These are phyloP conservation scores for Silene uniflora DNA, from an alignment of 148 eudicot genomes.

Conservation along the genomic window DNA sequence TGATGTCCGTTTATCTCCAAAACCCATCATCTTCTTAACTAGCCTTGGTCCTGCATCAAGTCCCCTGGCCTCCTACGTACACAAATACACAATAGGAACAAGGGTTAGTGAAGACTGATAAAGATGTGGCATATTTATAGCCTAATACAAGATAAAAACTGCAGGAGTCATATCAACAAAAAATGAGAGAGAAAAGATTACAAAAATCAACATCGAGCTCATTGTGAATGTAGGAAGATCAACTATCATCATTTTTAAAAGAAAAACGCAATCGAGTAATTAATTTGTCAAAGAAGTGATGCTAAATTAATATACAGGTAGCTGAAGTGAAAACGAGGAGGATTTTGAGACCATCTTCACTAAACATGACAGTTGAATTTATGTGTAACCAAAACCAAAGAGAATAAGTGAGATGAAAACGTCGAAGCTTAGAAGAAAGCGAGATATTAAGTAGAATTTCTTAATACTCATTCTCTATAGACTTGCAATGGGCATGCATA, in stretches of 20 bases:
- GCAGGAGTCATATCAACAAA: not conserved
- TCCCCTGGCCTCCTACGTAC: conserved; percentile 82
- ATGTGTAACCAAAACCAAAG: not conserved
- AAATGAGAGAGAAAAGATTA: not conserved
- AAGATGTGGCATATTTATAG: no score
- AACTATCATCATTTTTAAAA: not conserved
- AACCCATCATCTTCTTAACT: conserved; percentile 72
- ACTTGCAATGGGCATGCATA: not conserved
- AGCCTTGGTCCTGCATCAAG: conserved; percentile 98
- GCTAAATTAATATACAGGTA: not conserved
- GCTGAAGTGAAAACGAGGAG: not conserved
- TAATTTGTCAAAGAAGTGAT: not conserved
- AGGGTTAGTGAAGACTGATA: not conserved
- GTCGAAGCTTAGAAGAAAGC: not conserved
- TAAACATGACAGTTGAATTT: not conserved
- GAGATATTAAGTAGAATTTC: not conserved
- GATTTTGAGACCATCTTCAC: not conserved
- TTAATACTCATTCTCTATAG: not conserved
- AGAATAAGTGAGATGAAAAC: not conserved
- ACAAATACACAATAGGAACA: not conserved
- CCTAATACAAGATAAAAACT: not conserved
- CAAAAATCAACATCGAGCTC: not conserved
- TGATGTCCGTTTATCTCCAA: conserved; percentile 79
- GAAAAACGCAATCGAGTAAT: not conserved
- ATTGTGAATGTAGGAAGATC: not conserved